These are phyloP conservation scores for Aspergillus conjunctus DNA, from an alignment of 495 filamentous ascomycete species.

Conservation along the genomic window DNA sequence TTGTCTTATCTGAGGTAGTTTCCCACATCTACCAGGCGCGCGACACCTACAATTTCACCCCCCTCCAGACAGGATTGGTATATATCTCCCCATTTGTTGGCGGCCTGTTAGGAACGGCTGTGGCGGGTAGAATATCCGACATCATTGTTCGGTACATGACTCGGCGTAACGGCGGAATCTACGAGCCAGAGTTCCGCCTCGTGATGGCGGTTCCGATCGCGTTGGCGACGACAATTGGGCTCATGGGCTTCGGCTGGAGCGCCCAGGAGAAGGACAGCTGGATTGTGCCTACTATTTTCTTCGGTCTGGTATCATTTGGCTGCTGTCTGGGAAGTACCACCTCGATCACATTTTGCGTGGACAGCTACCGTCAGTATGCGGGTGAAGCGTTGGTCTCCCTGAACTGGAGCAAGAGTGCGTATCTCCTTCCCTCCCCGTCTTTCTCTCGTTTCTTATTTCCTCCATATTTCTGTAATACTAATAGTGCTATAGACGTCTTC, in stretches of 20 bases:
- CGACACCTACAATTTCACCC: conserved; percentile 72
- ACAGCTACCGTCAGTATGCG: conserved; percentile 91
- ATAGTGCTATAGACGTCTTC: conserved; percentile 62
- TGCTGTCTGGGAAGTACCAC: conserved; percentile 93
- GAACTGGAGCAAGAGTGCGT: conserved; percentile 86
- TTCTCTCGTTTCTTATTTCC: neutral
- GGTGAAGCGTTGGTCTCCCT: conserved; percentile 93
- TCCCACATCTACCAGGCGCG: conserved; percentile 70
- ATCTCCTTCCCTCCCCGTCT: conserved; percentile 1
- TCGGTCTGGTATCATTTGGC: conserved; percentile 90
- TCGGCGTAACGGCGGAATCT: conserved; percentile 84
- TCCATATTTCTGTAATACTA: neutral
- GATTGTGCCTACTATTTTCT: conserved; percentile 93
- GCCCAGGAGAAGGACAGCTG: conserved; percentile 72
- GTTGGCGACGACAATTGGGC: conserved; percentile 76
- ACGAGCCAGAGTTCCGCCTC: conserved; percentile 93
- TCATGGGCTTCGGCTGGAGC: conserved; percentile 95
- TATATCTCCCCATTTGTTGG: conserved; percentile 91
- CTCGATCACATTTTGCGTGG: conserved; percentile 90
- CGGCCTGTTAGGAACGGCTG: conserved; percentile 83
- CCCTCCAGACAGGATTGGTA: conserved; percentile 79
- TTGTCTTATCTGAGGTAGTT: conserved; percentile 88
- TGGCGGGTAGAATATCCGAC: conserved; percentile 88
- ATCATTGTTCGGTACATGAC: conserved; percentile 78
- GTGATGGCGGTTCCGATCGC: conserved; percentile 87